A percentile compares a stretch with the other conserved stretches of the same genome.
Evolutionary conservation across 148 eudicot genomes (phyloP).

Genomic region (Talinum fruticosum): DNA sequence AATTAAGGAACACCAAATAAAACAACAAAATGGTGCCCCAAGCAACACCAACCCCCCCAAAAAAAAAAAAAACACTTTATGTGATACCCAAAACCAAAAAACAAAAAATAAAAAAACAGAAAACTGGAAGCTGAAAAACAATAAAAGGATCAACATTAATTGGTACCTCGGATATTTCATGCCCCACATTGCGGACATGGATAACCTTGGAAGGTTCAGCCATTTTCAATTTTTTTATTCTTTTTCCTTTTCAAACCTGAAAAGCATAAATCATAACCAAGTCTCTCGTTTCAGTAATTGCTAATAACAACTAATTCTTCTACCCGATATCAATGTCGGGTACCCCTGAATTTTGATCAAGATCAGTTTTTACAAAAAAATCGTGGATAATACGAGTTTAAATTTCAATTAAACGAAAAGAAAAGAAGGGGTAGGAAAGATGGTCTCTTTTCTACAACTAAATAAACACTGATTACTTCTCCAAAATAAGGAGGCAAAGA

Average conservation of each 20-base stretch:
- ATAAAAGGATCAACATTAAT: not conserved
- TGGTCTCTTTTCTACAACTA: not conserved
- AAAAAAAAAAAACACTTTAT: not conserved
- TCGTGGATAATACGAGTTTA: not conserved
- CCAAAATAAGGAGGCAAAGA: too few species aligned
- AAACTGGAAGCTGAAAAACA: not conserved
- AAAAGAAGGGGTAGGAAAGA: not conserved
- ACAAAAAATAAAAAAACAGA: not conserved
- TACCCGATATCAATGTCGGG: not conserved
- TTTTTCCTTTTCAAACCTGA: slow-evolving; percentile 5
- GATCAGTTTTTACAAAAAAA: not conserved
- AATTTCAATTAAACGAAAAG: not conserved
- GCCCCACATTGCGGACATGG: slow-evolving; percentile 34
- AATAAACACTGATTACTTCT: too few species aligned
- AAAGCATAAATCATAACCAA: not conserved
- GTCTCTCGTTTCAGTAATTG: not conserved
- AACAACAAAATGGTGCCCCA: not conserved
- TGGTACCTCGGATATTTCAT: slow-evolving; percentile 33
- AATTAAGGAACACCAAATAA: not conserved
- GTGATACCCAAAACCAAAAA: not conserved
- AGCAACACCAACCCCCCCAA: not conserved
- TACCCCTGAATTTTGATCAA: not conserved
- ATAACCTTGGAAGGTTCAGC: slow-evolving; percentile 33
- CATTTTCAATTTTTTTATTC: slow-evolving; percentile 1
- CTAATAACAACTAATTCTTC: not conserved